Base-by-base conservation (phyloP, 2,329 filamentous ascomycete genomes). In the Neonectria coccinea region DNA sequence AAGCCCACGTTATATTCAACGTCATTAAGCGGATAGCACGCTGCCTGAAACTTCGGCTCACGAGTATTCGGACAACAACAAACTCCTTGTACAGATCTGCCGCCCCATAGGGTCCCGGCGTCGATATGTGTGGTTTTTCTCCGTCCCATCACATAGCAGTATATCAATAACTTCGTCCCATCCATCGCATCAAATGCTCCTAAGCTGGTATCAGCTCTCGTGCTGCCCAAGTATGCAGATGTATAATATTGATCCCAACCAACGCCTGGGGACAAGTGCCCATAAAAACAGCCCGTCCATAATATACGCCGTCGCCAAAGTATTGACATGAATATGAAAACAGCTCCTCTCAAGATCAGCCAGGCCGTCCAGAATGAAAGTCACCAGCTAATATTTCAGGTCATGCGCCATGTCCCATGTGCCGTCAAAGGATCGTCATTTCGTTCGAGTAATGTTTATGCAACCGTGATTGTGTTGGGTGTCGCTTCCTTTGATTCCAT, bases 301-400 rank as follows among this genome's bases (percentile, higher is more conserved):
- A 70, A 67, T 66, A 64, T 73, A 69, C 63, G 71, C 69, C 72
- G 64, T 65, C 57, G 67, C 67, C 66, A 68, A 70, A 72, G 54
- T 74, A 74, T 74, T 39, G 62, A 73, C 69, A 73, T 73, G 72
- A 73, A 74, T 63, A 59, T 52, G 62, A 64, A 67, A 67, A 66
- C 39, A 67, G 50, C 59, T 66, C 64, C 56, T 70, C 68, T 66
- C 59, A 67, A 65, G 64, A 74, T 68, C 56, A 53, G 36, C 58
- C 47, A 44, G 50, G 63, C 65, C 66, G 36, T 56, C 56, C 56
- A 55, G 52, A 27, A 59, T 62, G n/a, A 33, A 59, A 62, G 57
- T 71, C 65, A 60, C 62, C 66, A 59, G 63, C 65, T 62, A 66
- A 69, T 62, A 68, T 62, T 56, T 69, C 61, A 68, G 44, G 59